Evolutionary conservation across 192 early-diverging fungal species (phyloP).

Genomic region (Mortierella antarctica): DNA sequence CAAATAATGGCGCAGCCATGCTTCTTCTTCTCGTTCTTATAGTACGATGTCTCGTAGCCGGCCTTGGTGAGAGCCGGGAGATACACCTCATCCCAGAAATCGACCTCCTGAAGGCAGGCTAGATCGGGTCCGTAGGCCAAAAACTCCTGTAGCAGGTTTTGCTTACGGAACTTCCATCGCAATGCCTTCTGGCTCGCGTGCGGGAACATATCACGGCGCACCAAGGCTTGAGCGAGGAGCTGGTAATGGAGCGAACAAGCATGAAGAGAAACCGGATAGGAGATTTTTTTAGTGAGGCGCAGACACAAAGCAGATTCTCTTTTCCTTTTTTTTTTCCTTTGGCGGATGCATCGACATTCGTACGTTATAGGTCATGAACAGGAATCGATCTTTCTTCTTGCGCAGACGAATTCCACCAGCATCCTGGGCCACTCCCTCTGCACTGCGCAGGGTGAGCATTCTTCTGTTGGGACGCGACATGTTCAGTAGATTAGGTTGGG

Average conservation of each 20-base stretch:
- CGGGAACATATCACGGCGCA: constrained; percentile 64
- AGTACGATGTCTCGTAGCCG: constrained; percentile 41
- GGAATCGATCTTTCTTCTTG: constrained; percentile 53
- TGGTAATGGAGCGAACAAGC: neutral
- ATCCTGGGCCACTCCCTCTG: constrained; percentile 18
- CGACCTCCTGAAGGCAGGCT: constrained; percentile 70
- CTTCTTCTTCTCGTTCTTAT: constrained; percentile 43
- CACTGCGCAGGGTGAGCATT: constrained; percentile 35
- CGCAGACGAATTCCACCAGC: constrained; percentile 19
- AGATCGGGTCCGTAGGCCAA: constrained; percentile 58
- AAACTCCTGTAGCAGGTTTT: constrained; percentile 60
- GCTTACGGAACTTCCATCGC: constrained; percentile 62
- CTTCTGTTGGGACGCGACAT: constrained; percentile 43
- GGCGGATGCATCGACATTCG: neutral
- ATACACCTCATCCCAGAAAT: constrained; percentile 52
- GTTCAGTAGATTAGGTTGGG: too few species aligned
- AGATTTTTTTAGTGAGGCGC: neutral
- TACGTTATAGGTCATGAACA: constrained; percentile 72
- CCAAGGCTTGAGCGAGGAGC: constrained; percentile 66
- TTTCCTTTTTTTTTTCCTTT: neutral
- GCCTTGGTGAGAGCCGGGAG: constrained; percentile 36
- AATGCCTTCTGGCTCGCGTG: constrained; percentile 64
- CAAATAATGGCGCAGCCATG: constrained; percentile 53
- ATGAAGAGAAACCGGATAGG: neutral
- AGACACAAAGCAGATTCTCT: neutral